Evolutionary conservation across 2,329 filamentous ascomycete genomes (phyloP), one percentile per base, ranked within the genome.

Genomic region (Epichloe uncinata): DNA sequence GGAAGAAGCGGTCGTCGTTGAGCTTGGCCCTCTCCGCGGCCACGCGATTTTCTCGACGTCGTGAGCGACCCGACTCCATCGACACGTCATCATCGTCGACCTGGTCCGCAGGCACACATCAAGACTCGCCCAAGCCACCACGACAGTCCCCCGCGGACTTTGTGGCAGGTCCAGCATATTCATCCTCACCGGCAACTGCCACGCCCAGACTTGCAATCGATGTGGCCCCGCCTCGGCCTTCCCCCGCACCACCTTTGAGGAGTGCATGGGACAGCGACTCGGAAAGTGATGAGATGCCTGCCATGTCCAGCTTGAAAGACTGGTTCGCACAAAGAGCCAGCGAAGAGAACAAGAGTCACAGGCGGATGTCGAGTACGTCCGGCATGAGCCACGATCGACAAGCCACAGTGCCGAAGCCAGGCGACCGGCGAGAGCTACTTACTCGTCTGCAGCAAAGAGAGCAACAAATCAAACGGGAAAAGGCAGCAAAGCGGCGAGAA

Each of bases 211-310:
- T 36, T 20, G 13, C 42, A 5, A 13, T 34, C 13, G 43, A 48
- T 20, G 34, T 46, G 12, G 52, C 49, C 12, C 48, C 48, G n/a
- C 52, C 52, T 16, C 45, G 46, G 22, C 52, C 52, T 11, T 38
- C 37, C 49, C 49, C 51, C 16, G 51, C 51, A 15, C 51, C 51
- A 41, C 48, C 49, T 13, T 18, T 53, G 46, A 54, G 54, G 36
- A 68, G 65, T 52, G 60, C 56, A 11, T 68, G 66, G 51, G 60
- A 61, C 30, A 54, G 36, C 48, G 65, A 67, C 41, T 61, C 60
- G 15, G 61, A 65, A 13, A 63, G 64, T n/a, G 61, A 62, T 13
- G 58, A 57, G 2, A 52, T 53, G 1, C 40, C 34, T 41, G 56
- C 41, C 48, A 42, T 50, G 36, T 22, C 50, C 51, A 51, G 33